Base-by-base conservation (phyloP, 2,329 filamentous ascomycete species). In the Exophiala sp. region DNA sequence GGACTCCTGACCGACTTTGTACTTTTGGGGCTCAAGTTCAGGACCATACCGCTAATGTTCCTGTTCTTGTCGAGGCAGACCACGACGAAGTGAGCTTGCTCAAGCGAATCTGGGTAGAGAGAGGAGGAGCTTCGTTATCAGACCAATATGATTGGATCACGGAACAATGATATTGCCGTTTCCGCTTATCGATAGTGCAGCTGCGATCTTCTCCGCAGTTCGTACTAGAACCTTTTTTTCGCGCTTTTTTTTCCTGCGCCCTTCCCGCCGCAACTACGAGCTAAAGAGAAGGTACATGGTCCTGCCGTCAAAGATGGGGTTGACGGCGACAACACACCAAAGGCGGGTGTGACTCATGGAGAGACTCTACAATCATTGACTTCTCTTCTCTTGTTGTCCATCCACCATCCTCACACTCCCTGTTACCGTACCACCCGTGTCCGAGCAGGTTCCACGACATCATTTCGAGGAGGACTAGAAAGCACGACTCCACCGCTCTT, bases 401-500 rank as follows among this genome's bases (percentile, higher is more conserved):
- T 14, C 34, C 38, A 53, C 33, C 40, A 16, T 14, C 34, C 38
- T 55, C 33, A 6, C 35, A 38, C 21, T 44, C 18, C 29, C 29
- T 45, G 14, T 39, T 36, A 12, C n/a, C 10, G 14, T 42, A 38
- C 18, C 20, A 12, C 10, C 38, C 32, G 40, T 45, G 29, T 42
- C n/a, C 21, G 35, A 43, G 33, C 44, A 39, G 29, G 57, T 52
- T 29, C 44, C 53, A 55, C 54, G 38, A 44, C 48, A 12, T 51
- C 51, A 46, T 60, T 57, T 50, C 39, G 47, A 50, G 46, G 33
- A 32, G 36, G 49, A 55, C 57, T 52, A 50, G 33, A 8, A 51
- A 24, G 38, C 16, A 40, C 51, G 14, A 47, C 52, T 55, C 59
- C 54, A 59, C 57, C 56, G 55, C 55, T 52, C 49, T 52, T 54